Conservation (phyloP, 768 basidiomycete genomes). For the Pleurotus citrinopileatus region DNA sequence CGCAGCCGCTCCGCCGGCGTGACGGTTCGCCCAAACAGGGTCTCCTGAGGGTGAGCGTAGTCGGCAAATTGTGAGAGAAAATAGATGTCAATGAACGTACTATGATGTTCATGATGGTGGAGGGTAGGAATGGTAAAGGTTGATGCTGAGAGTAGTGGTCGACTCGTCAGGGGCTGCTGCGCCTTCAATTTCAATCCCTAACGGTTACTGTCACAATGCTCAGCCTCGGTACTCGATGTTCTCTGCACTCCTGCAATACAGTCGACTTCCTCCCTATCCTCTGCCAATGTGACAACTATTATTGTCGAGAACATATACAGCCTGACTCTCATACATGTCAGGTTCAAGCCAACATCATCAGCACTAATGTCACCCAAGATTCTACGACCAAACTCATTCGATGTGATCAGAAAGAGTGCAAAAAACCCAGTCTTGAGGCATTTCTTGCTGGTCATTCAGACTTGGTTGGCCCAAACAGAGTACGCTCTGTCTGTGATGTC, state of each 20-base stretch:
- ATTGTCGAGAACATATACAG: conserved; percentile 62
- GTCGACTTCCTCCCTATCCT: conserved; percentile 78
- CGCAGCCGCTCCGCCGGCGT: conserved; percentile 96
- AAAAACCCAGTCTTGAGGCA: conserved; percentile 50
- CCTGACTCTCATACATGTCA: conserved; percentile 62
- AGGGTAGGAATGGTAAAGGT: too few relatives aligned
- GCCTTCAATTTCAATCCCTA: too few relatives aligned
- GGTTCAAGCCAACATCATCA: conserved; percentile 7
- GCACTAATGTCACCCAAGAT: conserved; percentile 11
- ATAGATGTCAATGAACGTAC: conserved; percentile 39
- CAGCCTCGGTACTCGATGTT: conserved; percentile 63
- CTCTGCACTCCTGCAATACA: conserved; percentile 52
- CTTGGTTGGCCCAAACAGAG: conserved; percentile 14
- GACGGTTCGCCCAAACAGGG: conserved; percentile 89
- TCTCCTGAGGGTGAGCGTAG: too few relatives aligned
- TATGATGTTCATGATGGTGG: conserved; percentile 71
- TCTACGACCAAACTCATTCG: conserved; percentile 34
- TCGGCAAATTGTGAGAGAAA: too few relatives aligned
- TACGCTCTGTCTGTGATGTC: conserved; percentile 41
- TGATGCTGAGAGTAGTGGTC: too few relatives aligned
- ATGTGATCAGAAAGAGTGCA: conserved; percentile 52
- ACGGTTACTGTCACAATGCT: too few relatives aligned
- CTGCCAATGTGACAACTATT: conserved; percentile 58
- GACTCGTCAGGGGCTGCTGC: too few relatives aligned
- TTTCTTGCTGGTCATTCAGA: conserved; percentile 27